Base-by-base conservation (phyloP, 1,139 yeast genomes). In the Candida smagusa region DNA sequence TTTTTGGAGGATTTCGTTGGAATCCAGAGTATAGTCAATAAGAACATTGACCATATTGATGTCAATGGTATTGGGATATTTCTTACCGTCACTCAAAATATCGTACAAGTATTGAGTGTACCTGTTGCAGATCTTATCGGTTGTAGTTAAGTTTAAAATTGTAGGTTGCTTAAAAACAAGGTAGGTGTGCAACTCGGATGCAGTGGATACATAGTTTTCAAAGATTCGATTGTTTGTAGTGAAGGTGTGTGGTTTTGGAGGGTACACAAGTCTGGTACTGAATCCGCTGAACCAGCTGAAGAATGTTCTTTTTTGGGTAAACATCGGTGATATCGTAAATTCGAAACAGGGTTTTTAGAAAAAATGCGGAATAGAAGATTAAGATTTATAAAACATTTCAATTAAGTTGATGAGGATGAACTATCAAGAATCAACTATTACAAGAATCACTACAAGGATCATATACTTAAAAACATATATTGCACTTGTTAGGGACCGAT, bases 1-100 rank as follows among this genome's bases (percentile, higher is more conserved):
- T 26, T 35, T 34, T 12, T 35, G 31, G 33, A 40, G 37, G 12
- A 40, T 40, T 26, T 40, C 43, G 16, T 40, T 40, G 24, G 38
- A 34, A 7, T 40, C 43, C 25, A 28, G 33, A 2, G 39, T 36
- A 24, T 40, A 40, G 31, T 40, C 43, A 11, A 40, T 40, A 49
- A 84, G 83, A 16, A 86, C 72, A 53, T 84, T 89, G 11, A 81
- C 92, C 59, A 81, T 65, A 46, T 79, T 78, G 31, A 84, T 72
- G 42, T 54, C 59, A 35, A 58, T 49, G 23, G 35, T 36, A 22
- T 33, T 40, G 4, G 77, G 76, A 49, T 65, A 70, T 49, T 72
- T 71, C 22, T 68, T 69, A 16, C 81, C 72, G 46, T 79, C 78
- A 38, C 74, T 56, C 34, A 74, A 43, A 59, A 73, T 41, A 70